Evolutionary conservation across 2,329 filamentous ascomycete genomes (phyloP).

Genomic region (Nemania diffusa): DNA sequence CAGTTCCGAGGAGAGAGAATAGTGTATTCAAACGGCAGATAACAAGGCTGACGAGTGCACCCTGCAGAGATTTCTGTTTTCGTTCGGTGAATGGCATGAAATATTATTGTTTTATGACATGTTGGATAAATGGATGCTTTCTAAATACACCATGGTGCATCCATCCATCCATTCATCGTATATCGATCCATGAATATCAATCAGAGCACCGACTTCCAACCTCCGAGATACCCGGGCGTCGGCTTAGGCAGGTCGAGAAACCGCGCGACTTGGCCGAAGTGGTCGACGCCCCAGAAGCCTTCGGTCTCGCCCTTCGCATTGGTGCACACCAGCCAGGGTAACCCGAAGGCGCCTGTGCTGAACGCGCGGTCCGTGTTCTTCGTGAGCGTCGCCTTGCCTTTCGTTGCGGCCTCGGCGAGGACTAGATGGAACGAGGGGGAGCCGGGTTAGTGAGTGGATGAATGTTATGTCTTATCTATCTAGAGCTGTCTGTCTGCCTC

Average conservation of each 20-base stretch:
- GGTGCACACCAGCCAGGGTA: conserved; percentile 54
- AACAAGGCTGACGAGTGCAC: too few relatives aligned
- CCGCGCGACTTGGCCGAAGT: conserved; percentile 50
- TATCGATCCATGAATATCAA: background rate
- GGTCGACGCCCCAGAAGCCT: conserved; percentile 55
- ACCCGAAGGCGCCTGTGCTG: conserved; percentile 51
- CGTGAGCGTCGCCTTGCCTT: conserved; percentile 48
- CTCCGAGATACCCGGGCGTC: conserved; percentile 32
- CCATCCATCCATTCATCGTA: too few relatives aligned
- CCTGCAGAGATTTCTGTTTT: too few relatives aligned
- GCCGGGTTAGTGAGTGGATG: background rate
- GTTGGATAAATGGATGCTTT: too few relatives aligned
- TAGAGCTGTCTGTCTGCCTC: background rate
- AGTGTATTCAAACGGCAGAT: too few relatives aligned
- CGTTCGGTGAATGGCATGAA: too few relatives aligned
- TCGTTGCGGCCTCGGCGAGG: conserved; percentile 41
- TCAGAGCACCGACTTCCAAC: conserved; percentile 52
- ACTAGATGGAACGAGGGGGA: conserved; percentile 34
- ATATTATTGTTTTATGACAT: too few relatives aligned
- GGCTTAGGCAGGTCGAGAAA: conserved; percentile 51
- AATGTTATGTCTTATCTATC: background rate
- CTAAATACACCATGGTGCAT: too few relatives aligned
- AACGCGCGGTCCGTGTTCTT: conserved; percentile 53
- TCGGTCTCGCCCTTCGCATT: conserved; percentile 48
- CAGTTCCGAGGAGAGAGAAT: too few relatives aligned